phyloP scores from a whole-genome alignment of 768 basidiomycete genomes.

The Lentinula guzmanii region DNA sequence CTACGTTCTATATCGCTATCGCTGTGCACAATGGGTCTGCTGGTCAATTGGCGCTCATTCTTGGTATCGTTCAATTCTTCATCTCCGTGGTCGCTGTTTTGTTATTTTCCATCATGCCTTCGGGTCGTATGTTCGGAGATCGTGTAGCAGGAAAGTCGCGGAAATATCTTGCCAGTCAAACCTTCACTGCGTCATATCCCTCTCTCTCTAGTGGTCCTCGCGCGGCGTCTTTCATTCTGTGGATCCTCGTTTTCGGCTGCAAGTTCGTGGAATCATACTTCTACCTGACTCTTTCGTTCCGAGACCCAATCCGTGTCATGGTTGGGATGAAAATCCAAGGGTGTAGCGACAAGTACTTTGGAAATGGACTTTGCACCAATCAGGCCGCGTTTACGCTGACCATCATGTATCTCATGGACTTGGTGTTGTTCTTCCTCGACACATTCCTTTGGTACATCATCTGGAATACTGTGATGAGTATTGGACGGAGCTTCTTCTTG shows the following conservation, averaged over 20 bases:
- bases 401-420: constrained; percentile 99
- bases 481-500: constrained; percentile 80
- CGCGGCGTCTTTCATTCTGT: constrained; percentile 74
- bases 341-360: constrained; percentile 85
- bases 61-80: constrained; percentile 95
- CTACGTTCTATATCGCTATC: constrained; percentile 91
- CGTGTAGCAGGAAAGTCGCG: constrained; percentile 91
- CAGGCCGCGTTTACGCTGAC: constrained; percentile 94
- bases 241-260: constrained; percentile 93
- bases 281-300: constrained; percentile 93
- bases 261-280: constrained; percentile 98
- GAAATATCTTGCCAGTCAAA: constrained; percentile 97
- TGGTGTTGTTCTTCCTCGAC: constrained; percentile 96
- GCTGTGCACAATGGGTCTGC: constrained; percentile 62
- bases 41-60: constrained; percentile 78
- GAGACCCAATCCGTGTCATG: constrained; percentile 91
- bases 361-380: constrained; percentile 77
- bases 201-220: constrained; percentile 56
- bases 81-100: constrained; percentile 84
- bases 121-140: constrained; percentile 98
- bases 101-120: constrained; percentile 88
- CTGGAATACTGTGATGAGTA: constrained; percentile 95
- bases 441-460: constrained; percentile 99
- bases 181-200: constrained; percentile 96
- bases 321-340: constrained; percentile 93